Conservation (phyloP, 129 eudicot species). For the Flaveria robusta region DNA sequence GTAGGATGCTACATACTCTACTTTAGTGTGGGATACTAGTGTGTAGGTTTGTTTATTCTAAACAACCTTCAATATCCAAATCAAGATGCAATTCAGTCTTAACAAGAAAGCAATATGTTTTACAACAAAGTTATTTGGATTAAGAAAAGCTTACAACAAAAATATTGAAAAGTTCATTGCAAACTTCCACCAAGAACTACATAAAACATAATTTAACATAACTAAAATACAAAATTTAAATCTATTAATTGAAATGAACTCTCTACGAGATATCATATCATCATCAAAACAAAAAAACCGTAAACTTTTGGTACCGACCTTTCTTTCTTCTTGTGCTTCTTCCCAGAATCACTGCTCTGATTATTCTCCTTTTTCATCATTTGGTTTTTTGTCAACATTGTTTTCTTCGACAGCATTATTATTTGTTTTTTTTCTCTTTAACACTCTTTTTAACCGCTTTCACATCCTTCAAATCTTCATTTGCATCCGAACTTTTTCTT, state of each 20-base stretch:
- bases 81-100: no score
- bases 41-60: no score
- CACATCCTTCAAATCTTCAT: constrained; percentile 27
- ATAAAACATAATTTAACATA: not conserved
- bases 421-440: constrained; percentile 35
- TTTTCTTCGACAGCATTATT: constrained; percentile 12
- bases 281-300: constrained; percentile 23
- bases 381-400: not conserved
- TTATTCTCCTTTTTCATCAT: constrained; percentile 33
- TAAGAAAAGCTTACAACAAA: no score
- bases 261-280: constrained; percentile 20
- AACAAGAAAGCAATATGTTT: no score
- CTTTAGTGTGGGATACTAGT: no score
- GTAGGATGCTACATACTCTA: no score
- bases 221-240: constrained; percentile 34
- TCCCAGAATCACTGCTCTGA: constrained; percentile 24
- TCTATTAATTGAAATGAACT: constrained; percentile 3
- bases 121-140: no score
- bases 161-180: no score
- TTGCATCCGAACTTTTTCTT: constrained; percentile 21
- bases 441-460: constrained; percentile 17
- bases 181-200: no score
- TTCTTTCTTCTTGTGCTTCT: constrained; percentile 46
- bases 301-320: constrained; percentile 30
- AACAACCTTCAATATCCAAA: no score